Conservation (phyloP, 306 rosid species). For the Luffa acutangula region DNA sequence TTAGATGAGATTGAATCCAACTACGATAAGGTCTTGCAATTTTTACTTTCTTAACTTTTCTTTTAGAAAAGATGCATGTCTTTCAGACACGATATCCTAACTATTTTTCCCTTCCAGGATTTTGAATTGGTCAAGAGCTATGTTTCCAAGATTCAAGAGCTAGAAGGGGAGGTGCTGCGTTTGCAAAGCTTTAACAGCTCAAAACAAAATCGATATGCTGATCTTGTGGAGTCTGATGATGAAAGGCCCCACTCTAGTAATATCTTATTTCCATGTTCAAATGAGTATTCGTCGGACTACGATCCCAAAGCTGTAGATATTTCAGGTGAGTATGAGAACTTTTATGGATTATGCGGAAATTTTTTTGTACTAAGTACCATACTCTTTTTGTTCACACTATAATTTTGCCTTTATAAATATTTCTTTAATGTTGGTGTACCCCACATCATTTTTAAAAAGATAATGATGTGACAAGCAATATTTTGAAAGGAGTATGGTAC, state of each 20-base stretch:
- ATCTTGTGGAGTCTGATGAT: constrained; percentile 53
- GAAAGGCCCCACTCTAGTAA: constrained; percentile 41
- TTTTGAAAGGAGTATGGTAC: too few relatives aligned
- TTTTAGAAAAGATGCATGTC: neutral
- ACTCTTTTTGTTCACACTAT: too few relatives aligned
- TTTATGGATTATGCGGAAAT: neutral
- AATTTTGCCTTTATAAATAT: too few relatives aligned
- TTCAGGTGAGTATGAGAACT: constrained; percentile 37
- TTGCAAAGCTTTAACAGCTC: constrained; percentile 28
- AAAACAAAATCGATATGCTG: constrained; percentile 32
- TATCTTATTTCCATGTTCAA: constrained; percentile 37
- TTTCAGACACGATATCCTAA: constrained; percentile 2
- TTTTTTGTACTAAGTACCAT: too few relatives aligned
- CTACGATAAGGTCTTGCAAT: constrained; percentile 45
- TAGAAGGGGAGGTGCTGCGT: constrained; percentile 55
- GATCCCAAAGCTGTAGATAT: constrained; percentile 48
- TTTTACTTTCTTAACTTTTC: neutral
- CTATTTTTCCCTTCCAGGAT: constrained; percentile 36
- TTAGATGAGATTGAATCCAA: constrained; percentile 86
- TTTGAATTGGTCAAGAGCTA: constrained; percentile 59
- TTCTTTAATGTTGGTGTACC: too few relatives aligned
- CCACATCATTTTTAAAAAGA: too few relatives aligned
- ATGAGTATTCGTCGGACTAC: constrained; percentile 54
- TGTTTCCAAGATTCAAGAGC: constrained; percentile 66
- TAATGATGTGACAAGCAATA: too few relatives aligned